phyloP scores from a whole-genome alignment of 2,329 filamentous ascomycete species.

The Colletotrichum limetticola region DNA sequence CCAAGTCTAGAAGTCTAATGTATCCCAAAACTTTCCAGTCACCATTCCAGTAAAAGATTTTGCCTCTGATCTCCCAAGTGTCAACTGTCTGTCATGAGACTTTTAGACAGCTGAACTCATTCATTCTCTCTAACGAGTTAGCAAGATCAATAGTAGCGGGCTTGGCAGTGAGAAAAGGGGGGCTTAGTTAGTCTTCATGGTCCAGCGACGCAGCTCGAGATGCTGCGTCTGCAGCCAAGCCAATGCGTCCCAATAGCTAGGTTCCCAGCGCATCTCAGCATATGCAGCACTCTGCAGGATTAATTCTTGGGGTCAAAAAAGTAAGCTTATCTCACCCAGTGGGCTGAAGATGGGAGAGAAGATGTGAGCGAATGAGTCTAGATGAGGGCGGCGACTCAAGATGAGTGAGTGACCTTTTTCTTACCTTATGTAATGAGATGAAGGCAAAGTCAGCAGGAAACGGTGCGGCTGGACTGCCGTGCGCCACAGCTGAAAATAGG shows the following conservation, averaged over 20 bases:
- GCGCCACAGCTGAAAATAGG: constrained; percentile 28
- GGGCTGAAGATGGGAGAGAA: background rate
- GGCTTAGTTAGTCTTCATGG: background rate
- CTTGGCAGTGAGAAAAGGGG: background rate
- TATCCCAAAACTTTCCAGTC: background rate
- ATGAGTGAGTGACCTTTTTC: background rate
- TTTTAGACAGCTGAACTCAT: background rate
- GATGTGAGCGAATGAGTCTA: background rate
- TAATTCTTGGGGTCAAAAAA: background rate
- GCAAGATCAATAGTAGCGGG: background rate
- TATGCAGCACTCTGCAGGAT: background rate
- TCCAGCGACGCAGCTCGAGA: background rate
- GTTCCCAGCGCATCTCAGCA: background rate
- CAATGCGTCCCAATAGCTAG: background rate
- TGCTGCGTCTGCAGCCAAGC: background rate
- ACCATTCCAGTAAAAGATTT: background rate
- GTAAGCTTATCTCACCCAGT: background rate
- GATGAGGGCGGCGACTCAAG: background rate
- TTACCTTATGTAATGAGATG: background rate
- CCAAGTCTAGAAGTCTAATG: background rate
- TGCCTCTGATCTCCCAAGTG: background rate
- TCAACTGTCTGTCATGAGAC: background rate
- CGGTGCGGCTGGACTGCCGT: background rate
- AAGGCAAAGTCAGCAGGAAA: background rate
- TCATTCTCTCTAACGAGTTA: background rate